phyloP scores from a whole-genome alignment of 2,329 filamentous ascomycete genomes.

The Aspergillus proliferans region DNA sequence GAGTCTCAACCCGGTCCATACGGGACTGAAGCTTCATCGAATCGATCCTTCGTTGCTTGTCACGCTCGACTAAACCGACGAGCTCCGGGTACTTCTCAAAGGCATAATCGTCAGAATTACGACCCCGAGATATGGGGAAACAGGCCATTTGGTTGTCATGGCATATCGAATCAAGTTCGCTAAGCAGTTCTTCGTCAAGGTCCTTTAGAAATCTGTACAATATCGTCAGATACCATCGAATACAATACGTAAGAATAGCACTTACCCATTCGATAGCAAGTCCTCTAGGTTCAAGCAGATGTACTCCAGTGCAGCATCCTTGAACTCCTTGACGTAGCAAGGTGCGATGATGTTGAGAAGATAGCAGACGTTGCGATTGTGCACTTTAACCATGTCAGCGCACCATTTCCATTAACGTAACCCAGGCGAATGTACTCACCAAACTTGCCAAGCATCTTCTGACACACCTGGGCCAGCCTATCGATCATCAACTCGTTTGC shows the following conservation, averaged over 20 bases:
- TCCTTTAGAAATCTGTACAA: constrained; percentile 62
- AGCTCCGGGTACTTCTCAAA: constrained; percentile 43
- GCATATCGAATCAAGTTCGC: constrained; percentile 73
- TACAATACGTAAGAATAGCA: constrained; percentile 1
- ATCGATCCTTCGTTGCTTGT: constrained; percentile 60
- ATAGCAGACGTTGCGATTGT: constrained; percentile 74
- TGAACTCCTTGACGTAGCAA: constrained; percentile 77
- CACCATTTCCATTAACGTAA: not conserved
- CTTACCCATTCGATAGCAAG: constrained; percentile 77
- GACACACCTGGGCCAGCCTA: constrained; percentile 80
- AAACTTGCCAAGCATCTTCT: constrained; percentile 74
- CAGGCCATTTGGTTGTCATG: constrained; percentile 74
- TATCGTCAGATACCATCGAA: not conserved
- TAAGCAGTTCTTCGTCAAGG: constrained; percentile 74
- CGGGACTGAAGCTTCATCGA: constrained; percentile 65
- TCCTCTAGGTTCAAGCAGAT: constrained; percentile 85
- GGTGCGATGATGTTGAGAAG: constrained; percentile 81
- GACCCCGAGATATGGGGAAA: constrained; percentile 70
- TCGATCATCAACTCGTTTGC: constrained; percentile 96
- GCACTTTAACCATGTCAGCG: constrained; percentile 47
- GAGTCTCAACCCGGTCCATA: constrained; percentile 60
- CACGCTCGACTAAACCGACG: constrained; percentile 30
- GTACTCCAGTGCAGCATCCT: constrained; percentile 81
- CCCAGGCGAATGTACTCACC: constrained; percentile 34
- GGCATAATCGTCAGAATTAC: constrained; percentile 55